Conservation (phyloP, 306 rosid genomes). For the Prunus davidiana region DNA sequence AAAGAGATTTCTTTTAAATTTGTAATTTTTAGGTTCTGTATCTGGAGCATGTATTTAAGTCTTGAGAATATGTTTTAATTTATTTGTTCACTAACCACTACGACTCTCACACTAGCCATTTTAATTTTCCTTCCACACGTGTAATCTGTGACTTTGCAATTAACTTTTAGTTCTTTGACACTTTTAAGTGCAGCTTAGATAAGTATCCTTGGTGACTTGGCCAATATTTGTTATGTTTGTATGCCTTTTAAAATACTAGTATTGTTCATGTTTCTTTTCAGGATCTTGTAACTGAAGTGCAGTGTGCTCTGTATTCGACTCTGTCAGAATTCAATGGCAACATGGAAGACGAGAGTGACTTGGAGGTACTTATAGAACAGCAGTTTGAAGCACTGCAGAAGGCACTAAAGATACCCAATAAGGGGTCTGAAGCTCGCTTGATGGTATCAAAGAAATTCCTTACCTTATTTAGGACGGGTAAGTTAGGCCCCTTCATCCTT, state of each 20-base stretch:
- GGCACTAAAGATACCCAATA: conserved; percentile 73
- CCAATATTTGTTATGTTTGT: background rate
- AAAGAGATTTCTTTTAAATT: background rate
- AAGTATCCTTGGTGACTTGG: background rate
- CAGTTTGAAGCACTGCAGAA: conserved; percentile 76
- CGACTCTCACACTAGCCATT: background rate
- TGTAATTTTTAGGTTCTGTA: background rate
- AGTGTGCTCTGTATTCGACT: conserved; percentile 46
- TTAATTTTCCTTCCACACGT: background rate
- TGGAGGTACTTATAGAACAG: conserved; percentile 63
- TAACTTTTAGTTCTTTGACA: no score
- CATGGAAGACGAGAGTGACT: conserved; percentile 46
- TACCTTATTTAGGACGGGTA: conserved; percentile 74
- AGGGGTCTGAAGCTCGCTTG: conserved; percentile 76
- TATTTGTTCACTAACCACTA: background rate
- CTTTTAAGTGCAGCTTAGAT: background rate
- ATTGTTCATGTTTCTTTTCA: conserved; percentile 14
- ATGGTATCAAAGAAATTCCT: conserved; percentile 89
- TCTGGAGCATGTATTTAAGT: background rate
- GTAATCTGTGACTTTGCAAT: background rate
- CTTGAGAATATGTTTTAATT: background rate
- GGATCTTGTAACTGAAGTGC: conserved; percentile 73
- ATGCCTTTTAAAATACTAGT: background rate
- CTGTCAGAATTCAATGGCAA: conserved; percentile 29
- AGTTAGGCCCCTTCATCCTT: conserved; percentile 81